Evolutionary conservation across 768 basidiomycete genomes (phyloP), one percentile per base, ranked within the genome.

Genomic region (Pulveroboletus sp.): DNA sequence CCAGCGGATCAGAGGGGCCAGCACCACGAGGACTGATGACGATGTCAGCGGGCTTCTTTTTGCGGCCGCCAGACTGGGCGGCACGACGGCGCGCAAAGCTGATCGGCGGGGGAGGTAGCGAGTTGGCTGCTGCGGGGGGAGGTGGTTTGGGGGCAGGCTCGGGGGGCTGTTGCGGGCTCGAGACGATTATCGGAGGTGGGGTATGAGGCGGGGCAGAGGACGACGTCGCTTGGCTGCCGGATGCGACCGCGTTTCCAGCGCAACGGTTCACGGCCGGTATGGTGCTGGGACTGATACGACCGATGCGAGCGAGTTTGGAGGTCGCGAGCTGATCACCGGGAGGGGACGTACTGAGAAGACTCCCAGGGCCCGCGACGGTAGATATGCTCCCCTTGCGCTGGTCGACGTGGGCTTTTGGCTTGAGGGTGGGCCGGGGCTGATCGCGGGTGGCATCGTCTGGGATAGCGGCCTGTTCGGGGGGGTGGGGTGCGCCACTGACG

Each of bases 11-110:
- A 16, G 63, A 68, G 0, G 68, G 60, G 26, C 78, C 75, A 5
- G 72, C 62, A 52, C 83, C 83, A 45, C 83, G 73, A 10, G 86
- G 85, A 55, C 80, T 85, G 72, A 90, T 88, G 53, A 88, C 60
- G 53, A 89, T 85, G 59, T 89, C 87, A 2, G 87, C 86, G 1
- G 87, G 87, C 65, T 88, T 89, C 68, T 75, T 85, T 63, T 78
- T 81, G 39, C 73, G 75, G 1, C 63, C 69, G n/a, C 82, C 81
- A 12, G 82, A 55, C 49, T 81, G 81, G 23, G 78, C 79, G 10
- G 86, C 83, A 39, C 86, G 80, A 46, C 88, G 86, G 31, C 80
- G 78, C 13, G 86, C 83, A 65, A 89, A 89, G 66, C 84, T 86
- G 63, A 85, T 87, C 24, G 87, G 81, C 12, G 83, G 85, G 3